Base-by-base conservation (phyloP, 2,329 filamentous ascomycete genomes). In the Botrytis hyacinthi region DNA sequence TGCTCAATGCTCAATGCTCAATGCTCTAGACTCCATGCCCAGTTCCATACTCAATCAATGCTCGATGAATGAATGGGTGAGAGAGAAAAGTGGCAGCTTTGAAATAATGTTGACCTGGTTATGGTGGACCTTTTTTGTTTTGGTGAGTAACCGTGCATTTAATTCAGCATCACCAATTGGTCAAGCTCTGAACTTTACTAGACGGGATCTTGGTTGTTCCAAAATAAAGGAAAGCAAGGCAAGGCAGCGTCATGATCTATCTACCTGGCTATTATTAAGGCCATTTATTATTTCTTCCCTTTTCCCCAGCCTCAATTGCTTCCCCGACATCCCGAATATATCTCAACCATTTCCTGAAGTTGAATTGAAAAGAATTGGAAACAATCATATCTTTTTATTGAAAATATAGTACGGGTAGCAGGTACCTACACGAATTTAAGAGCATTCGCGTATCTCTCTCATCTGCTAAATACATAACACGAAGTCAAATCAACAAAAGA, bases 201-300 rank as follows among this genome's bases (percentile, higher is more conserved):
- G n/a, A 32, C n/a, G 44, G 46, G 44, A 65, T 70, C 67, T 70
- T 57, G 67, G n/a, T 57, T 57, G 29, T 44, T 57, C 20, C 20
- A 32, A 40, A 62, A 54, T 54, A 40, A 48, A 63, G 26, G 20
- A 51, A 71, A 65, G 57, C 57, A 71, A 66, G 44, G 44, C 69
- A 71, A 66, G 60, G 59, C 60, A 71, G 60, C 70, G 70, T 71
- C 70, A 71, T 71, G 66, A 29, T 57, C 51, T 3, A 54, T 29
- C n/a, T 54, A n/a, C n/a, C 51, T 29, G 26, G 26, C 51, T 29
- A 16, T 29, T n/a, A n/a, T 51, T n/a, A 18, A 54, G 26, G 51
- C 51, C 4, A n/a, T 54, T 54, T 16, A 18, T 29, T 57, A 16
- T 57, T 57, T 57, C 51, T 37, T 63, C 32, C 9, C 26, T 37